phyloP scores from a whole-genome alignment of 2,329 filamentous ascomycete species.

The Achaetomium macrosporum region DNA sequence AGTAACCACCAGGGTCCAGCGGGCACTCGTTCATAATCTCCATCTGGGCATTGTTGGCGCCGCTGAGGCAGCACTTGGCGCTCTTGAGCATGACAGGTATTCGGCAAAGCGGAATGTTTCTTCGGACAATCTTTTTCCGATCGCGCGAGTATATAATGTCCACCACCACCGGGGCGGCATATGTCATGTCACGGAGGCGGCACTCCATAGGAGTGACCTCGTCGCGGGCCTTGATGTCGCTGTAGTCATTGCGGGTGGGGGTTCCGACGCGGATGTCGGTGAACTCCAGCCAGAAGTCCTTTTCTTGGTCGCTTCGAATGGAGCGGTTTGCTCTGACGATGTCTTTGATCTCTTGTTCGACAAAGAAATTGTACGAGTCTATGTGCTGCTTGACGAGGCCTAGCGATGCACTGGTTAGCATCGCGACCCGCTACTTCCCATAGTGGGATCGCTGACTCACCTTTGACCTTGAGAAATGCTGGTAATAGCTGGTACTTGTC shows the following conservation, averaged over 20 bases:
- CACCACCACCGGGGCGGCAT: conserved; percentile 87
- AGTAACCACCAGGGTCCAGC: conserved; percentile 93
- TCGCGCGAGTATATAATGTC: conserved; percentile 88
- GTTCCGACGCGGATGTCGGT: conserved; percentile 82
- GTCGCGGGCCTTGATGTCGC: conserved; percentile 62
- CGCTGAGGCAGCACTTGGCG: conserved; percentile 80
- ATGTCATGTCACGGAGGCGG: conserved; percentile 94
- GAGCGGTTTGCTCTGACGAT: conserved; percentile 88
- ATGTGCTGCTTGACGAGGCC: conserved; percentile 54
- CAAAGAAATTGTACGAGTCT: conserved; percentile 98
- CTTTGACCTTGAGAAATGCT: conserved; percentile 97
- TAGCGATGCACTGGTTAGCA: conserved; percentile 23
- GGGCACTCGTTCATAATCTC: conserved; percentile 91
- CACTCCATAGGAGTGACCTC: conserved; percentile 94
- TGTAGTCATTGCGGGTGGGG: conserved; percentile 73
- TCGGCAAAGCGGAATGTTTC: conserved; percentile 75
- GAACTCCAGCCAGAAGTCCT: conserved; percentile 88
- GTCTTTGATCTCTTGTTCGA: conserved; percentile 93
- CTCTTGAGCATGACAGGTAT: conserved; percentile 97
- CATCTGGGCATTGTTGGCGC: conserved; percentile 83
- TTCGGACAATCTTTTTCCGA: conserved; percentile 65
- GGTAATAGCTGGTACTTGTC: conserved; percentile 98
- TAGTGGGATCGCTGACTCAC: conserved; percentile 31
- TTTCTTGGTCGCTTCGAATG: conserved; percentile 87
- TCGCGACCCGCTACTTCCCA: not conserved